Evolutionary conservation across 306 rosid species (phyloP), one percentile per base, ranked within the genome.

Genomic region (Vigna hirtella): DNA sequence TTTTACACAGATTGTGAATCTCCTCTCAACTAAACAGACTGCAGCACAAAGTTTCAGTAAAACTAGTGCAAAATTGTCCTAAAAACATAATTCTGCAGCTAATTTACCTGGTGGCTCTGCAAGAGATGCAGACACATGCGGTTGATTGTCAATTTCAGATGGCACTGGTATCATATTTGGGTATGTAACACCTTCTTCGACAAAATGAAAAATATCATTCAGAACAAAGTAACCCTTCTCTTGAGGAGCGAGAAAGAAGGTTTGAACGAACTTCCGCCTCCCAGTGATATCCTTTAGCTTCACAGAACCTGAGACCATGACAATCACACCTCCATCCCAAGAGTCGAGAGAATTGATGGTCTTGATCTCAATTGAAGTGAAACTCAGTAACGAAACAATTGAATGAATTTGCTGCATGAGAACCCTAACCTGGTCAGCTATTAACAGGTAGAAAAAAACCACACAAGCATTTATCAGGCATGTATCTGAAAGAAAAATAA

Each of bases 171-270:
- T 76, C 17, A 77, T 81, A 83, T 85, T 89, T 20, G 85, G 94
- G 70, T 78, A 88, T 18, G 76, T 51, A 2, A 57, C 82, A 28
- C 17, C 98, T 26, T 91, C 96, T 3, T 91, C 94, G 22, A 85
- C 43, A 64, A 85, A 93, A 55, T 95, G 99, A 77, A 95, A 89
- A 55, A 95, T 85, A 81, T 95, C 99, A 70, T 90, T 95, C 71
- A 91, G 90, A 24, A 95, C 96, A 81, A 88, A 93, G 85, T 79
- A 95, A 51, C 99, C 98, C 63, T 87, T 93, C 67, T 93, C 98
- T 83, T 93, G 98, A 42, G 99, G 99, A 52, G 96, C 98, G 63
- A 95, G 96, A 78, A 95, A 86, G 82, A 95, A 91, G 10, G 96
- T 87, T 82, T 95, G 98, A 17, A 90, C 87, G 86, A 93, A 95